These are phyloP conservation scores for Cryptococcus jaspeensis DNA, from an alignment of 1,284 basidiomycete genomes.

Conservation along the genomic window DNA sequence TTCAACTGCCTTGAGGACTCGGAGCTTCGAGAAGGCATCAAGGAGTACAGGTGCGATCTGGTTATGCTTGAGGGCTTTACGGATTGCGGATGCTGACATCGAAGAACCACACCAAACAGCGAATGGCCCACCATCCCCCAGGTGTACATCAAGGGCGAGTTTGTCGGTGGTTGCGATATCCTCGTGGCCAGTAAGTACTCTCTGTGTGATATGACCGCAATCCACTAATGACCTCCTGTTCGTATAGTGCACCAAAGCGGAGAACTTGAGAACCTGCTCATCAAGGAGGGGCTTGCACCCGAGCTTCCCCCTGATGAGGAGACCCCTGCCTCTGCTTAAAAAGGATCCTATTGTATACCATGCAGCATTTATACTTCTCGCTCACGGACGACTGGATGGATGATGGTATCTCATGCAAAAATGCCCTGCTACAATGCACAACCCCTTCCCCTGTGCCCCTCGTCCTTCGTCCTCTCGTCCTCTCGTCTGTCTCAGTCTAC, in stretches of 20 bases:
- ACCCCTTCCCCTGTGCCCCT: neutral
- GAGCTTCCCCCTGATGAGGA: conserved; percentile 44
- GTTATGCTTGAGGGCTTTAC: neutral
- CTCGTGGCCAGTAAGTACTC: conserved; percentile 77
- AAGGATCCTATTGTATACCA: neutral
- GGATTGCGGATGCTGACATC: conserved; percentile 11
- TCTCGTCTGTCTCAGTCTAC: neutral
- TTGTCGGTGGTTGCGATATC: conserved; percentile 96
- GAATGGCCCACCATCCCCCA: conserved; percentile 99
- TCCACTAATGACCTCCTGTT: conserved; percentile 1
- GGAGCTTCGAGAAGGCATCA: conserved; percentile 70
- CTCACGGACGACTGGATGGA: neutral
- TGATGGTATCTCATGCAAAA: conserved; percentile 5
- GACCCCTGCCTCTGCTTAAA: conserved; percentile 9
- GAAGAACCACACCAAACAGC: conserved; percentile 55
- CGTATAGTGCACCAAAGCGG: conserved; percentile 88
- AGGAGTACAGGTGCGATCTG: conserved; percentile 87
- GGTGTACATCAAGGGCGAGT: conserved; percentile 90
- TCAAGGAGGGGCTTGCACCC: conserved; percentile 68
- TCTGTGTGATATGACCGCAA: neutral
- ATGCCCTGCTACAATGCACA: conserved; percentile 9
- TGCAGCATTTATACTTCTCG: neutral
- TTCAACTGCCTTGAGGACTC: conserved; percentile 87
- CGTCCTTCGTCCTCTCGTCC: too few relatives aligned
- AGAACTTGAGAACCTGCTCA: conserved; percentile 81